phyloP scores from a whole-genome alignment of 345 rosid species.

The Turritis glabra region DNA sequence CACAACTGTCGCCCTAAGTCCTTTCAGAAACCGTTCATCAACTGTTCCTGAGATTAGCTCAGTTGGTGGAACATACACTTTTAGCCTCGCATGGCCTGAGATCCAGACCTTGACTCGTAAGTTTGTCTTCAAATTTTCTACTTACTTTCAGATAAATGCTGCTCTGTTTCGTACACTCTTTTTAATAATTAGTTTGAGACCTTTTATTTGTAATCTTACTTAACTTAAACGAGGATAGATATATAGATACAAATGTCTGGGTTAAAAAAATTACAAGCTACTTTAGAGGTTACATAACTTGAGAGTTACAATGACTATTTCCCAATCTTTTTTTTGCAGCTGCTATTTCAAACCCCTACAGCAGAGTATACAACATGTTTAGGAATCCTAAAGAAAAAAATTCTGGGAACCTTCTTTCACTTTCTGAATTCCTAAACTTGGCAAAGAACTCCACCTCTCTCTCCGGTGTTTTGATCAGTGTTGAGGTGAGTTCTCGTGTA shows the following conservation, averaged over 20 bases:
- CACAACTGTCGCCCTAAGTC: conserved; percentile 45
- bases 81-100: conserved; percentile 66
- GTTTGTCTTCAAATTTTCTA: conserved; percentile 31
- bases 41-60: conserved; percentile 48
- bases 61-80: conserved; percentile 54
- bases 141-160: background rate
- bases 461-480: conserved; percentile 71
- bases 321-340: conserved; percentile 48
- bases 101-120: conserved; percentile 62
- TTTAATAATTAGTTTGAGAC: background rate
- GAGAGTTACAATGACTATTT: background rate
- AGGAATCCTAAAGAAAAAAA: conserved; percentile 60
- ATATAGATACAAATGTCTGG: conserved; percentile 2
- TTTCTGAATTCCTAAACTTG: conserved; percentile 66
- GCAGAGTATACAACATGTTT: conserved; percentile 16
- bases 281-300: conserved; percentile 8
- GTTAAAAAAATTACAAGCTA: background rate
- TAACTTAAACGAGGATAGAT: background rate
- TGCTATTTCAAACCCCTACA: conserved; percentile 56
- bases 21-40: conserved; percentile 38
- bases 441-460: conserved; percentile 65
- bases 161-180: conserved; percentile 3
- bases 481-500: conserved; percentile 64
- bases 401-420: conserved; percentile 52
- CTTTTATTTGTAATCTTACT: background rate